Evolutionary conservation across 495 filamentous ascomycete genomes (phyloP).

Genomic region (Clohesyomyces aquaticus): DNA sequence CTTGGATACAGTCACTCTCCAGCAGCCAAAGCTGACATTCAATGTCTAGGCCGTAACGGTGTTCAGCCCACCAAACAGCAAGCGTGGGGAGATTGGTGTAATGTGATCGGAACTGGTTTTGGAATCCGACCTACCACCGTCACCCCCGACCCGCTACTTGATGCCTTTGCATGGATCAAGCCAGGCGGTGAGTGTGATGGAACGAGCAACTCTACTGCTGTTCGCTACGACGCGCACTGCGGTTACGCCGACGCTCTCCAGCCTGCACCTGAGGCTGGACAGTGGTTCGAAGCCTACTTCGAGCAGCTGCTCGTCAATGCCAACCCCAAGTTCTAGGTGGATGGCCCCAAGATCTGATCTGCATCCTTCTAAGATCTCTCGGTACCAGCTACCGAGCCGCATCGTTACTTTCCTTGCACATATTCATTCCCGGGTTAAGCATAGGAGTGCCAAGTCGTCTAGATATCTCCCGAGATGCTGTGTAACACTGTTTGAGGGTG

Average conservation of each 20-base stretch:
- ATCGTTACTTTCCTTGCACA: neutral
- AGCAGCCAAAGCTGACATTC: conserved; percentile 49
- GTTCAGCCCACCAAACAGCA: conserved; percentile 62
- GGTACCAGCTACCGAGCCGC: neutral
- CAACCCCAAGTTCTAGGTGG: conserved; percentile 57
- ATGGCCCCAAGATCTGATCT: neutral
- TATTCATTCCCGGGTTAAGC: neutral
- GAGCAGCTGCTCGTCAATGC: conserved; percentile 69
- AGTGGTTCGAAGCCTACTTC: conserved; percentile 80
- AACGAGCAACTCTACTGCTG: conserved; percentile 63
- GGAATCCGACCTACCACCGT: conserved; percentile 66
- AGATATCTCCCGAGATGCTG: neutral
- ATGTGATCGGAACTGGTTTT: conserved; percentile 73
- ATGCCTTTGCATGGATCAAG: conserved; percentile 84
- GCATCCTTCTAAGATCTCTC: conserved; percentile 24
- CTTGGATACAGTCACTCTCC: conserved; percentile 58
- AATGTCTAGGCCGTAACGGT: conserved; percentile 61
- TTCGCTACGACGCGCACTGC: conserved; percentile 73
- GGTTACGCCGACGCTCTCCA: conserved; percentile 58
- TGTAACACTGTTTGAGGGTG: no score
- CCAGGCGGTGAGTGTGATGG: conserved; percentile 81
- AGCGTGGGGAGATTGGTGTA: conserved; percentile 82
- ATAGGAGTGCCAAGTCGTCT: neutral
- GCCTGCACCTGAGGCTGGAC: conserved; percentile 75
- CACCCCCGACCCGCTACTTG: conserved; percentile 63